phyloP scores from a whole-genome alignment of 306 rosid genomes.

The Malus fusca region DNA sequence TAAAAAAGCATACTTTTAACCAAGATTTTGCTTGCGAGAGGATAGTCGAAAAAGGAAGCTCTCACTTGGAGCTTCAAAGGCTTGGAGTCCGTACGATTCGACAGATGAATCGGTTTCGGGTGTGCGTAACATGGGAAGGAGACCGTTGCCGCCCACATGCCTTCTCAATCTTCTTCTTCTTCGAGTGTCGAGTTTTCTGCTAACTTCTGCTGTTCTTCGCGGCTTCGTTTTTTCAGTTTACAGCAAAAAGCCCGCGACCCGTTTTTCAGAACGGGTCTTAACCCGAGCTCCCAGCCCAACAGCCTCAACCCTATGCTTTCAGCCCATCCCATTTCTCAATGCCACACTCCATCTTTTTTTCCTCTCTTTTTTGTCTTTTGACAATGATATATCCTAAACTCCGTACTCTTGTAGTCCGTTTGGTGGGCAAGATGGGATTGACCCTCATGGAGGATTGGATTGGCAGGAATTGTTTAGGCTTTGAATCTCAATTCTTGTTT shows the following conservation, averaged over 20 bases:
- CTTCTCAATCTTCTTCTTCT: background rate
- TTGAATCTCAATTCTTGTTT: too few species aligned
- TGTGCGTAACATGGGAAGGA: constrained; percentile 25
- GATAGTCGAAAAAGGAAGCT: constrained; percentile 53
- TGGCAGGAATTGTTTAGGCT: too few species aligned
- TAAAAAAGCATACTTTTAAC: constrained; percentile 39
- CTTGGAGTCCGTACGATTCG: background rate
- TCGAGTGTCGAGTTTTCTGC: background rate
- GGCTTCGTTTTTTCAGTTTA: background rate
- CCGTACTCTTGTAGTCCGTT: too few species aligned
- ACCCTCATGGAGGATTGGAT: too few species aligned
- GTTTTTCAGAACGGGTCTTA: background rate
- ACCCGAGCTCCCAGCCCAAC: background rate
- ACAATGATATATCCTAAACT: too few species aligned
- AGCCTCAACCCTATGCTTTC: background rate
- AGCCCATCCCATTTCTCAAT: background rate
- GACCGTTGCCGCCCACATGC: constrained; percentile 5
- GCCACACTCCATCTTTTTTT: too few species aligned
- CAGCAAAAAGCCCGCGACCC: background rate
- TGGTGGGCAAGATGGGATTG: too few species aligned
- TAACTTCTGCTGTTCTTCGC: background rate
- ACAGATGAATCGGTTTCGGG: background rate
- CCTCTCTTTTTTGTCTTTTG: too few species aligned
- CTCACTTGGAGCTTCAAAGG: constrained; percentile 38
- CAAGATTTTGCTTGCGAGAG: constrained; percentile 74